These are phyloP conservation scores for Ceratocystis albifundus DNA, from an alignment of 2,329 filamentous ascomycete species.

Conservation along the genomic window DNA sequence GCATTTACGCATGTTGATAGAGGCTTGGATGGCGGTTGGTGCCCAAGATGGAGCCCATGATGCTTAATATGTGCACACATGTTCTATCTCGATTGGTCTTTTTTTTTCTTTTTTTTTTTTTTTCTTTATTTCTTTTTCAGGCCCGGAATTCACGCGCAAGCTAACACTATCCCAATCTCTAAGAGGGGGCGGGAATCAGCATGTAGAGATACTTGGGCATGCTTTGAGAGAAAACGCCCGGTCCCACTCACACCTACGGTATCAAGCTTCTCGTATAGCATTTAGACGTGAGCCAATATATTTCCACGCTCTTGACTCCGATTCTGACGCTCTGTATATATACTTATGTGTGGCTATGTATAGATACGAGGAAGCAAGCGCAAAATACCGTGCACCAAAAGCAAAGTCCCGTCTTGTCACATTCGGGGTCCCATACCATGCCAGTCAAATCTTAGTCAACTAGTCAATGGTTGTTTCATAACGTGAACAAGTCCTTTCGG, in stretches of 20 bases:
- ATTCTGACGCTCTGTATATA: background rate
- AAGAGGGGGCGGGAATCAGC: too few species aligned
- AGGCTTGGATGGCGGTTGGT: background rate
- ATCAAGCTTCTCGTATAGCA: too few species aligned
- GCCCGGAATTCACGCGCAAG: too few species aligned
- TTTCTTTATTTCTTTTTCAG: too few species aligned
- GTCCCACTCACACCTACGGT: too few species aligned
- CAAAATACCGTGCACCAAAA: slow-evolving; percentile 1
- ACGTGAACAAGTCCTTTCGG: background rate
- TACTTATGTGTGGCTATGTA: background rate
- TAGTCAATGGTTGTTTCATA: background rate
- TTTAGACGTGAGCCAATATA: too few species aligned
- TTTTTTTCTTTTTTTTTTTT: too few species aligned
- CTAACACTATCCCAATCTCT: too few species aligned
- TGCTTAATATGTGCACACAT: too few species aligned
- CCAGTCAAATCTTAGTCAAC: background rate
- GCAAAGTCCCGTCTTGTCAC: background rate
- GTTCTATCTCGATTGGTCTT: too few species aligned
- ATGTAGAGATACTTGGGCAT: background rate
- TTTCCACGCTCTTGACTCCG: too few species aligned
- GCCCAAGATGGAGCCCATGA: background rate
- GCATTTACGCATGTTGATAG: background rate
- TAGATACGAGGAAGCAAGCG: background rate
- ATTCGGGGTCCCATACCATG: background rate
- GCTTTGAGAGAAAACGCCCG: background rate